phyloP scores from a whole-genome alignment of 345 rosid genomes.

The Leavenworthia alabamica region DNA sequence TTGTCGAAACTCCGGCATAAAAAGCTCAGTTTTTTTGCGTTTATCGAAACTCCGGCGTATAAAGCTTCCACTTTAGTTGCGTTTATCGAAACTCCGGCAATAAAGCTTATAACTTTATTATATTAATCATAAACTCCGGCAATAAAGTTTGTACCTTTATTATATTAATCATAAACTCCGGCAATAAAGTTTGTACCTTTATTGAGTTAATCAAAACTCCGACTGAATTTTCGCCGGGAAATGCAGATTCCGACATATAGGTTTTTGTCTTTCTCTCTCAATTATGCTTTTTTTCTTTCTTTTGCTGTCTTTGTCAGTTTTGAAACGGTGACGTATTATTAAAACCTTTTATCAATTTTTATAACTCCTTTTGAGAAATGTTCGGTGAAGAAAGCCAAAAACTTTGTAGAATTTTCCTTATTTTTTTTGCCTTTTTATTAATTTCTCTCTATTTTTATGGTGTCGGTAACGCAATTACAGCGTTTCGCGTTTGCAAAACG shows the following conservation, averaged over 20 bases:
- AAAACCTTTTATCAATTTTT: neutral
- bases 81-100: neutral
- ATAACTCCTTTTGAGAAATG: neutral
- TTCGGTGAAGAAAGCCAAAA: conserved; percentile 15
- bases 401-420: neutral
- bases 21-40: neutral
- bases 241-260: conserved; percentile 21
- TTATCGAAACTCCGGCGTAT: neutral
- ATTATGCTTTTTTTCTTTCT: neutral
- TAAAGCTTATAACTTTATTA: neutral
- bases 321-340: neutral
- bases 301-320: neutral
- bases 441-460: neutral
- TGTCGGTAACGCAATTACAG: conserved; percentile 23
- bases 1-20: neutral
- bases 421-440: neutral
- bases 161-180: neutral
- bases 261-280: conserved; percentile 11
- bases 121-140: too few relatives aligned
- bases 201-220: neutral
- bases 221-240: conserved; percentile 2
- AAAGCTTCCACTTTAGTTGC: neutral
- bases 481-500: conserved; percentile 16
- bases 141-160: too few relatives aligned
- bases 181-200: neutral